Evolutionary conservation across 345 rosid genomes (phyloP), one percentile per base, ranked within the genome.

Genomic region (Citrus trifoliata): DNA sequence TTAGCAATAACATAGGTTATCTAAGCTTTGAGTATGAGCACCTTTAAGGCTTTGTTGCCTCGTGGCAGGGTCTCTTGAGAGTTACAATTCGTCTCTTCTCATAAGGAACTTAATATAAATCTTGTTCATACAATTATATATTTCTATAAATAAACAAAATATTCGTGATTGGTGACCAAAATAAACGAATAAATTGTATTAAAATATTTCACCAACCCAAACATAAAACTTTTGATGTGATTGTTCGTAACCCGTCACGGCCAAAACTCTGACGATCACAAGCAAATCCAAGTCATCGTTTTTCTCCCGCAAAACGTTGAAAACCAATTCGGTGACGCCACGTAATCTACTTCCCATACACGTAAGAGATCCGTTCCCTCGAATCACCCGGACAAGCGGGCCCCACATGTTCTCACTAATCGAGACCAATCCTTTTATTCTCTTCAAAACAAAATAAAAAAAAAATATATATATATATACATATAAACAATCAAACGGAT

Each of bases 331-430:
- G 0, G 10, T 0, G 0, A 0, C 18, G 87, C 88, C 93, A 90
- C 89, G 85, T 87, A 58, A 0, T 2, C 88, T 24, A 22, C 82
- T 82, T 77, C 56, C 35, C 0, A 32, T 76, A 87, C 91, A 89
- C 88, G 91, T 84, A 86, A 88, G 91, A 90, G 68, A 85, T 79
- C 85, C 80, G 68, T 24, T 28, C 51, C 75, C 82, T 80, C 76
- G 24, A 85, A 74, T 78, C 81, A 58, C 60, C 79, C 59, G 51
- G 84, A 92, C 93, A 88, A 55, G 81, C 83, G 88, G 94, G 87
- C 76, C 92, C 95, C 70, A 19, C 19, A n/a, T 90, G 93, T 89
- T 87, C 84, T 80, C 88, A 62, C 70, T 75, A 68, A 71, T 58
- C 83, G 5, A 74, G 86, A 88, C 93, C 90, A 78, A 30, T 77